Evolutionary conservation across 345 rosid species (phyloP), one percentile per base, ranked within the genome.

Genomic region (Arabidopsis arenosa): DNA sequence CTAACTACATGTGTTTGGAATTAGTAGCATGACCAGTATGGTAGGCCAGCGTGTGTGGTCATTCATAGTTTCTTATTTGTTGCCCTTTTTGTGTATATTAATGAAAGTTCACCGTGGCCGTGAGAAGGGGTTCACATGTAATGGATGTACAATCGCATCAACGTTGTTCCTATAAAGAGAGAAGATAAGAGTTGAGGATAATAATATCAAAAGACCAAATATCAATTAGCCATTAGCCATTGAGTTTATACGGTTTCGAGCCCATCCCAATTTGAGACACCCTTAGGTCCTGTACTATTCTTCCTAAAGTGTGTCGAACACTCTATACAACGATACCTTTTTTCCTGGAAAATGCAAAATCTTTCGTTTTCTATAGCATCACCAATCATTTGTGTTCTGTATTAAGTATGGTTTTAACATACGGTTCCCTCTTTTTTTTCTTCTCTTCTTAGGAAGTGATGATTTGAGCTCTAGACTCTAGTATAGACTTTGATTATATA

Each of bases 1-100:
- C 80, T 63, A 48, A 64, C 76, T 37, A 63, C 66, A 63, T 67
- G 71, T 63, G 39, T 70, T 55, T 70, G 71, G 58, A n/a, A 55
- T 63, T 45, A 36, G 71, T 77, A 63, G 65, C 64, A 61, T 60
- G 63, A 68, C 57, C 49, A 43, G 56, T 68, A 13, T 58, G 67
- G 79, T 67, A 49, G 67, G 44, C 67, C 44, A 58, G 17, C 60
- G 70, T 69, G 68, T 66, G 36, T 63, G 80, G 72, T 56, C 72
- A 45, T 26, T 61, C 44, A 70, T 45, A 14, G 63, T 70, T 63
- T 63, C 36, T 33, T 26, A 26, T 70, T 23, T 55, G 37, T 52
- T 21, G 2, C 61, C 28, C 45, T 52, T 63, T 40, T 8, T 70
- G 45, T 76, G 56, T 63, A 70, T 70, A 3, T 43, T 44, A 18